Evolutionary conservation across 164 flowering plant species (phyloP).

Genomic region (Magnolia kwangsiensis): DNA sequence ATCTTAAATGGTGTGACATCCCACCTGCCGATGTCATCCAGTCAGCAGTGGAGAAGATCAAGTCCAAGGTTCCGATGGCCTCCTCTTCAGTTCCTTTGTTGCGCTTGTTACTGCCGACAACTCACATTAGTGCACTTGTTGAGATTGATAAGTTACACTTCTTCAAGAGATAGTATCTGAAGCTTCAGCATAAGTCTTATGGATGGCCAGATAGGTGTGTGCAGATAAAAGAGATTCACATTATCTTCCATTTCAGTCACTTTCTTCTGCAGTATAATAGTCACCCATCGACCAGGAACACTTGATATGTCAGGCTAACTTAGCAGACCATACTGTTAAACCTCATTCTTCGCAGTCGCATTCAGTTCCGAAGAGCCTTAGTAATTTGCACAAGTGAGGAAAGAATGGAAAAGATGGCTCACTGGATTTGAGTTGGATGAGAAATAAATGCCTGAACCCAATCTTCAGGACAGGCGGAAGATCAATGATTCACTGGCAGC

Average conservation of each 20-base stretch:
- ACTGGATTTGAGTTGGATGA: background rate
- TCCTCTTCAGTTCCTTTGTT: slow-evolving; percentile 62
- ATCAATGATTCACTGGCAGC: background rate
- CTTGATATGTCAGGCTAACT: no score
- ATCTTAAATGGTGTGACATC: slow-evolving; percentile 74
- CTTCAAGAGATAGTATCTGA: slow-evolving; percentile 4
- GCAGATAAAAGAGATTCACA: no score
- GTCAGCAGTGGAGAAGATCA: slow-evolving; percentile 47
- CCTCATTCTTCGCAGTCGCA: background rate
- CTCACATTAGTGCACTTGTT: slow-evolving; percentile 48
- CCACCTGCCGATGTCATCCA: slow-evolving; percentile 50
- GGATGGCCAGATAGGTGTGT: no score
- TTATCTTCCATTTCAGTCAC: background rate
- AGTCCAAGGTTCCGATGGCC: slow-evolving; percentile 18
- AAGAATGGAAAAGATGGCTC: background rate
- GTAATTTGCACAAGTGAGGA: background rate
- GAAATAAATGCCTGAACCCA: background rate
- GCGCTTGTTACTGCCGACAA: slow-evolving; percentile 61
- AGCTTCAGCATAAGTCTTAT: no score
- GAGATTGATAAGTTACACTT: slow-evolving; percentile 40
- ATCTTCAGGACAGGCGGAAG: background rate
- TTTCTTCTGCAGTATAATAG: background rate
- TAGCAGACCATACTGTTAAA: background rate
- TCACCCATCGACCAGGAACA: background rate
- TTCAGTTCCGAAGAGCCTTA: background rate